Evolutionary conservation across 345 rosid genomes (phyloP).

Genomic region (Brassica cretica): DNA sequence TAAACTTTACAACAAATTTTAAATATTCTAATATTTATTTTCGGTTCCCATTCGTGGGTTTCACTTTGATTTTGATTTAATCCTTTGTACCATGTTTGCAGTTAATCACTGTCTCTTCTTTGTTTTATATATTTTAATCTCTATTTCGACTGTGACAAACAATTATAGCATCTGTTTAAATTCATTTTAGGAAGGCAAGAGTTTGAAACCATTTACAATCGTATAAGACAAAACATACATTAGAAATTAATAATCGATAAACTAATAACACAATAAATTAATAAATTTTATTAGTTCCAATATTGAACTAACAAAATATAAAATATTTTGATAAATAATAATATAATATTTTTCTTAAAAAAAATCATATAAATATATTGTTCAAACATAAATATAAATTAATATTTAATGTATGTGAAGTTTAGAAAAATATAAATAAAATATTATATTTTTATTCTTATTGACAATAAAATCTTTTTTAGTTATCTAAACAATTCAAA

Average conservation of each 20-base stretch:
- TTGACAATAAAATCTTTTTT: no score
- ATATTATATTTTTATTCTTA: no score
- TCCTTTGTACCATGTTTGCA: background rate
- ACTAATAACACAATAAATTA: no score
- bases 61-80: background rate
- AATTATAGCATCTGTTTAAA: background rate
- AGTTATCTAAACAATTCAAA: no score
- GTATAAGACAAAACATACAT: background rate
- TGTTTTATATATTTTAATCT: background rate
- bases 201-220: background rate
- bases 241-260: no score
- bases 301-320: background rate
- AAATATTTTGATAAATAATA: no score
- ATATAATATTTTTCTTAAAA: no score
- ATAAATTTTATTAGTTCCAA: no score
- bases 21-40: conserved; percentile 4
- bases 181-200: background rate
- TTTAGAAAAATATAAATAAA: no score
- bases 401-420: no score
- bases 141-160: background rate
- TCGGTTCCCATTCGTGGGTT: background rate
- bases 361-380: no score
- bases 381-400: no score
- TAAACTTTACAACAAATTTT: conserved; percentile 1
- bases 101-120: background rate